These are phyloP conservation scores for Exophiala sp. DNA, from an alignment of 2,329 filamentous ascomycete genomes.

Conservation along the genomic window DNA sequence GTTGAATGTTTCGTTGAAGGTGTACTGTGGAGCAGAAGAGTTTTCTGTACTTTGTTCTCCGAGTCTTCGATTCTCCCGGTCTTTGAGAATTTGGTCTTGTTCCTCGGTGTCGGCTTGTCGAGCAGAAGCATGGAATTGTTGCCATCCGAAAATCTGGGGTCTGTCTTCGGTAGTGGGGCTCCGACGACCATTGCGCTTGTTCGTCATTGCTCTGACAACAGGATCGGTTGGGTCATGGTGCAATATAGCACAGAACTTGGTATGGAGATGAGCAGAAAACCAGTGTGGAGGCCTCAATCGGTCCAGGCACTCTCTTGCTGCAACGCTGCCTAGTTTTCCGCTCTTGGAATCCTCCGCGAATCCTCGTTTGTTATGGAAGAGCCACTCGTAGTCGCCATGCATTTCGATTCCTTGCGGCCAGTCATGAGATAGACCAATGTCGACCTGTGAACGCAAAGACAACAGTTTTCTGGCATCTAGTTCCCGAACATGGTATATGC, in stretches of 20 bases:
- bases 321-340: slow-evolving; percentile 73
- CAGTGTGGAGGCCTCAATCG: slow-evolving; percentile 77
- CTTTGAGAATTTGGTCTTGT: slow-evolving; percentile 30
- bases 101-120: slow-evolving; percentile 35
- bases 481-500: slow-evolving; percentile 86
- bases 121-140: slow-evolving; percentile 36
- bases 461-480: slow-evolving; percentile 87
- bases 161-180: slow-evolving; percentile 6
- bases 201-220: not conserved
- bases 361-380: slow-evolving; percentile 71
- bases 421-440: slow-evolving; percentile 90
- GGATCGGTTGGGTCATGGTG: slow-evolving; percentile 40
- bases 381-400: slow-evolving; percentile 63
- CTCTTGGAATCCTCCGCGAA: slow-evolving; percentile 73
- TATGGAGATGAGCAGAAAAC: slow-evolving; percentile 92
- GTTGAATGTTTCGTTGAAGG: slow-evolving; percentile 38
- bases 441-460: slow-evolving; percentile 79
- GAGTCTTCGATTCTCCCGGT: slow-evolving; percentile 24
- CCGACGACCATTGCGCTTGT: slow-evolving; percentile 7
- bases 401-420: slow-evolving; percentile 86
- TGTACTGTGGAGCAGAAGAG: slow-evolving; percentile 22
- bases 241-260: slow-evolving; percentile 71
- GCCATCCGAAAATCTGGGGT: slow-evolving; percentile 36
- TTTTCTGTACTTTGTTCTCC: slow-evolving; percentile 17
- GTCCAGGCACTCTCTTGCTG: slow-evolving; percentile 76